Conservation (phyloP, 2,329 filamentous ascomycete species). For the Phaeoacremonium minimum region DNA sequence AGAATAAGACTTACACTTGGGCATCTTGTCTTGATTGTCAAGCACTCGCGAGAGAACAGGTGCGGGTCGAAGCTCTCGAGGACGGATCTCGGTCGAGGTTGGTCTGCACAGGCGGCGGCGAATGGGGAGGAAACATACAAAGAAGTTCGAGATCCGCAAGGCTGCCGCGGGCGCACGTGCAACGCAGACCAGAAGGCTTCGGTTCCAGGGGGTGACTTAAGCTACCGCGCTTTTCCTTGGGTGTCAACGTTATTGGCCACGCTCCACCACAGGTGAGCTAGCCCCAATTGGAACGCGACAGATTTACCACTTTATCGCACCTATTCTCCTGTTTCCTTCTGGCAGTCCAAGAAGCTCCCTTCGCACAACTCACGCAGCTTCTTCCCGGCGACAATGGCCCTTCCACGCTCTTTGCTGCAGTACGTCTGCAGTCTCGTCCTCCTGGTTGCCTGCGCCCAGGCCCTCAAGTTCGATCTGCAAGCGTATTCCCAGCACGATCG, state of each 20-base stretch:
- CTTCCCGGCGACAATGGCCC: conserved; percentile 36
- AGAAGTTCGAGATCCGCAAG: no score
- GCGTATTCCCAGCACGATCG: conserved; percentile 60
- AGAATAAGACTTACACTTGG: conserved; percentile 67
- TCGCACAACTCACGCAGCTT: conserved; percentile 2
- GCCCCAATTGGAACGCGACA: conserved; percentile 14
- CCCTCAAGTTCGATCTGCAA: conserved; percentile 90
- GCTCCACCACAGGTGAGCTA: not conserved
- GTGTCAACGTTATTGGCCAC: no score
- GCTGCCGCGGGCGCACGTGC: no score
- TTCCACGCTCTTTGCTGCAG: conserved; percentile 48
- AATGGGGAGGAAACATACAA: no score
- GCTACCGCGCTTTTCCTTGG: no score
- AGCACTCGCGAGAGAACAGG: no score
- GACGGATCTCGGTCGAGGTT: no score
- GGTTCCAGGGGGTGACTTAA: no score
- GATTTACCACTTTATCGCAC: conserved; percentile 10
- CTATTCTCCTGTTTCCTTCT: not conserved
- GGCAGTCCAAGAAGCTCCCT: conserved; percentile 2
- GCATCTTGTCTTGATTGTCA: conserved; percentile 55
- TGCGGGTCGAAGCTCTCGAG: no score
- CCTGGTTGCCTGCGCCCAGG: conserved; percentile 50
- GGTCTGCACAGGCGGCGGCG: no score
- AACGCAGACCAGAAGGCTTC: no score
- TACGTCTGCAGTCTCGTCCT: conserved; percentile 55